A percentile compares a stretch with the other conserved stretches of the same genome.
These are phyloP conservation scores for Hirsutella minnesotensis DNA, from an alignment of 2,329 filamentous ascomycete genomes.

Conservation along the genomic window DNA sequence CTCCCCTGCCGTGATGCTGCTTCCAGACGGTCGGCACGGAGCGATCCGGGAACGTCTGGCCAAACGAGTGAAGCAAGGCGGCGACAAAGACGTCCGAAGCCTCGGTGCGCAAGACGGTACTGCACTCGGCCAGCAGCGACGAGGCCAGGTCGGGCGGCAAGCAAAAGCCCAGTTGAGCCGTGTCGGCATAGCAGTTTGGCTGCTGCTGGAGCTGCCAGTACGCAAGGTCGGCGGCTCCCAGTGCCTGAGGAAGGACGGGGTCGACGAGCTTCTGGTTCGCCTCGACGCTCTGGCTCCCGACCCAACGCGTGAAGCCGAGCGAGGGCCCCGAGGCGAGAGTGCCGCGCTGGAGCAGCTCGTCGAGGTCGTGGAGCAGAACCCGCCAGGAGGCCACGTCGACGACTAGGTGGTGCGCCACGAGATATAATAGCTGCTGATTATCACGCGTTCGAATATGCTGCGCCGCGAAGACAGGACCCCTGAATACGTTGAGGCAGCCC, in stretches of 20 bases:
- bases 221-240: conserved; percentile 20
- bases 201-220: conserved; percentile 32
- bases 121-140: conserved; percentile 28
- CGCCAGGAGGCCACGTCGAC: conserved; percentile 40
- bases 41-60: conserved; percentile 41
- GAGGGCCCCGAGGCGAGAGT: conserved; percentile 30
- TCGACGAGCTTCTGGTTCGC: conserved; percentile 2
- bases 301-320: conserved; percentile 38
- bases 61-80: conserved; percentile 42
- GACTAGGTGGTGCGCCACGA: conserved; percentile 39
- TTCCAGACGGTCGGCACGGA: conserved; percentile 40
- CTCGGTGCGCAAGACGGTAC: conserved; percentile 37
- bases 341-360: conserved; percentile 33
- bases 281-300: conserved; percentile 29
- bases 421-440: conserved; percentile 33
- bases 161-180: conserved; percentile 27
- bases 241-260: not conserved
- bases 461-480: conserved; percentile 37
- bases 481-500: conserved; percentile 32
- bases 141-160: conserved; percentile 29
- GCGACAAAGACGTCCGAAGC: conserved; percentile 41
- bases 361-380: conserved; percentile 35
- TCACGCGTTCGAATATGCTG: conserved; percentile 34
- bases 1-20: conserved; percentile 36
- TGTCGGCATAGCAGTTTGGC: conserved; percentile 34